Base-by-base conservation (phyloP, 495 filamentous ascomycete genomes). In the Penicillium diatomitis region DNA sequence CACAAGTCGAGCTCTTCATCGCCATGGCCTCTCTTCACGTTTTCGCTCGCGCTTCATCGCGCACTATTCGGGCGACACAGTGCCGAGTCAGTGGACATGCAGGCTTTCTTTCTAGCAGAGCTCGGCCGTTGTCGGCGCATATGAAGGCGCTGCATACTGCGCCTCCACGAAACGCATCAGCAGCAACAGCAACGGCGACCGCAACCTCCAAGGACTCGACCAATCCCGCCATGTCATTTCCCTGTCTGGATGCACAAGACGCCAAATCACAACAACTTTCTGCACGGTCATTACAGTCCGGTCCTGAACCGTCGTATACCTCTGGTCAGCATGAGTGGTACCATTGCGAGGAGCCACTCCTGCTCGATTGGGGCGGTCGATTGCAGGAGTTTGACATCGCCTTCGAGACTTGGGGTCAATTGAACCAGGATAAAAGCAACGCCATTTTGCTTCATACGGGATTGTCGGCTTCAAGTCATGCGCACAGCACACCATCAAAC, bases 241-340 rank as follows among this genome's bases (percentile, higher is more conserved):
- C 92, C 4, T 99, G 92, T 61, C 84, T 99, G 8, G 92, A 99
- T 62, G 87, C 85, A 8, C 80, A 90, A 48, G 92, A 99, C 60
- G 81, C 82, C 2, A 83, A 84, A 57, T 86, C 88, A 10, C 87
- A 88, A 6, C 82, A 74, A n/a, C 80, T 95, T 38, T 80, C 82
- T 51, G 79, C 81, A 32, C 73, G 80, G 41, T 88, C 88, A 2
- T 74, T 86, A 8, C 75, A 76, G 34, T 79, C 80, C 12, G 92
- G 92, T 2, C 92, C 92, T 3, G 92, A 99, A 57, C 92, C 92
- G 1, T 87, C 88, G 5, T 99, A 99, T 66, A 95, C 88, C 0
- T 86, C 85, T 50, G 92, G 92, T 46, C 74, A 79, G 7, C 91
- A 94, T 51, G 75, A 84, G 52, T 78, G 60, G 38, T 96, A 86